These are phyloP conservation scores for Torulaspora gathmanii DNA, from an alignment of 805 yeast genomes.

Conservation along the genomic window DNA sequence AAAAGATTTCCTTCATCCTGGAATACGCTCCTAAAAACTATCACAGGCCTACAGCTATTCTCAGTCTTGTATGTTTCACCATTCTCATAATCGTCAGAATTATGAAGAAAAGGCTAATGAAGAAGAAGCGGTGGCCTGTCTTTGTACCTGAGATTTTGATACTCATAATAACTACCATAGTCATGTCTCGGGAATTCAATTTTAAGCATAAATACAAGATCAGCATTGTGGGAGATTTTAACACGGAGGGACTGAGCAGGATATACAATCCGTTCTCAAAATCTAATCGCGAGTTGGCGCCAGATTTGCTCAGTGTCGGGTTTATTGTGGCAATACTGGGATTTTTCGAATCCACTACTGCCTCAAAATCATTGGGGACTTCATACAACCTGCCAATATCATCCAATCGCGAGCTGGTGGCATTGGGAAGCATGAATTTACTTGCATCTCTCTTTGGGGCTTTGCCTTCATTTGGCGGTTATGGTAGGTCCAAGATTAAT, in stretches of 20 bases:
- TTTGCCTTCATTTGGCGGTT: conserved; percentile 92
- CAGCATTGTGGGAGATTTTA: conserved; percentile 63
- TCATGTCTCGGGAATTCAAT: conserved; percentile 44
- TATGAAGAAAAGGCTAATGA: conserved; percentile 38
- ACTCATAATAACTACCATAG: conserved; percentile 60
- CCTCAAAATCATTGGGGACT: conserved; percentile 79
- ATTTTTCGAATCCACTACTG: conserved; percentile 89
- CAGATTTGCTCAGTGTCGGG: conserved; percentile 58
- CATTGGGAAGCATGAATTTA: conserved; percentile 74
- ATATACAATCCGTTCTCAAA: conserved; percentile 55
- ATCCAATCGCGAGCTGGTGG: conserved; percentile 79
- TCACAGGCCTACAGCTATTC: conserved; percentile 56
- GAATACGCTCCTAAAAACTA: conserved; percentile 42
- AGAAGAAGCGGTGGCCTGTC: conserved; percentile 41
- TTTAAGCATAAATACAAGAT: conserved; percentile 54
- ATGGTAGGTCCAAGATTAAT: conserved; percentile 87
- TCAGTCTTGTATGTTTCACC: conserved; percentile 52
- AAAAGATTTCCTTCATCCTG: conserved; percentile 57
- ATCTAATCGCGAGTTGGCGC: conserved; percentile 44
- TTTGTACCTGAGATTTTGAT: conserved; percentile 82
- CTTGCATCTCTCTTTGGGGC: conserved; percentile 57
- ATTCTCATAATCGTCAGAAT: conserved; percentile 42
- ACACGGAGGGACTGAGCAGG: conserved; percentile 43
- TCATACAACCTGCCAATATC: conserved; percentile 68
- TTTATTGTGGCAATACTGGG: conserved; percentile 81